Evolutionary conservation across 345 rosid genomes (phyloP), one percentile per base, ranked within the genome.

Genomic region (Melaleuca alternifolia): DNA sequence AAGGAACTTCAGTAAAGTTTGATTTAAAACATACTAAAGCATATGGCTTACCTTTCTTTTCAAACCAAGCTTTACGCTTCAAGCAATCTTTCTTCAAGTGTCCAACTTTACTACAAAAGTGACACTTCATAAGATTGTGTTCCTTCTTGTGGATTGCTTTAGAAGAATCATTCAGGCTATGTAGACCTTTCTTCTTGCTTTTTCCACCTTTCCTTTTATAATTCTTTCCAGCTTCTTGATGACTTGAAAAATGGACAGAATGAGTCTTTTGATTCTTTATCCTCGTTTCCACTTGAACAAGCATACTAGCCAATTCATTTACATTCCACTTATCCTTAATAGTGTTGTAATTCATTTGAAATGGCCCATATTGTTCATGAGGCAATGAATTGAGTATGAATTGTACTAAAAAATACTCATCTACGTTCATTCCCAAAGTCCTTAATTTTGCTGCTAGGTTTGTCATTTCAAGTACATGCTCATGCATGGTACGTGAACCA

Each of bases 281-380:
- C 28, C 57, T 10, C 6, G 61, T 50, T 85, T 87, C 53, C 85
- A 75, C 88, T 46, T 16, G 76, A 86, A 51, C 28, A 11, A 88
- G 76, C 79, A 82, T 83, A 41, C 16, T 57, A 0, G 28, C 7
- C 21, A 89, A 82, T 88, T 91, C 85, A 84, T 52, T 56, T 28
- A 89, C 57, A 87, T 89, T 88, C 52, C 88, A 90, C 20, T 90
- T 76, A 44, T 90, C 89, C 5, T 90, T 87, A 0, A 87, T 52
- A 11, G 87, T 90, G 26, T 88, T 89, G 18, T 87, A 86, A 41
- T 89, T 56, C 7, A 89, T 84, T 48, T 91, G 59, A 75, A 85
- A 88, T 83, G 18, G 37, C 13, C 86, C 84, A 83, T 83, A 65
- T 65, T 65, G 53, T 11, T 85, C 57, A 44, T 3, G 11, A 53